Evolutionary conservation across 164 flowering plant genomes (phyloP).

Genomic region (Magnolia officinalis): DNA sequence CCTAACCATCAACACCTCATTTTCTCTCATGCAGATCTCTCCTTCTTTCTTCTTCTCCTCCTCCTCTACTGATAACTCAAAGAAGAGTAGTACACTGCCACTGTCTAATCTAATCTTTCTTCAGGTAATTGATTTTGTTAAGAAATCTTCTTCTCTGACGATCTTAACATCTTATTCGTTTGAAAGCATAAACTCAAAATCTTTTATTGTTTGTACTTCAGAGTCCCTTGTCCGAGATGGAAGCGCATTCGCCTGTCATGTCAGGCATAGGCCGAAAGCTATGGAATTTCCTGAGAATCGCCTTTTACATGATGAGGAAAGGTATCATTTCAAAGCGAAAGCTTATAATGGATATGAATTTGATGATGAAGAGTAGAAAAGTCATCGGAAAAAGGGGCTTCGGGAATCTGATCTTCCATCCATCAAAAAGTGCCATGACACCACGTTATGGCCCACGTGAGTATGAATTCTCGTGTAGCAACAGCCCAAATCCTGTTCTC

Average conservation of each 20-base stretch:
- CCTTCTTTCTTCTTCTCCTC: background rate
- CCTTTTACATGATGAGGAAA: slow-evolving; percentile 45
- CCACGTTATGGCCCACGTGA: slow-evolving; percentile 6
- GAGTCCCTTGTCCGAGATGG: slow-evolving; percentile 13
- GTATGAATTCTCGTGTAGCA: slow-evolving; percentile 50
- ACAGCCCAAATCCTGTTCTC: slow-evolving; percentile 52
- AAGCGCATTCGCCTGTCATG: slow-evolving; percentile 16
- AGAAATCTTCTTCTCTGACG: background rate
- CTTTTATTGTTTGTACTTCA: background rate
- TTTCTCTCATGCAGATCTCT: background rate
- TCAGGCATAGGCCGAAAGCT: slow-evolving; percentile 34
- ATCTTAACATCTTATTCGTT: slow-evolving; percentile 3
- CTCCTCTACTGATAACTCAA: no score
- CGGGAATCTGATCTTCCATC: slow-evolving; percentile 24
- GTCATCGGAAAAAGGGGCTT: slow-evolving; percentile 27
- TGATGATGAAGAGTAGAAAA: slow-evolving; percentile 47
- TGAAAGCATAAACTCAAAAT: background rate
- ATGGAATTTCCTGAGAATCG: slow-evolving; percentile 43
- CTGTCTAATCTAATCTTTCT: background rate
- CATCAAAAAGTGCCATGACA: slow-evolving; percentile 12
- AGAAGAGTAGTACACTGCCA: background rate
- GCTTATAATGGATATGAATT: slow-evolving; percentile 42
- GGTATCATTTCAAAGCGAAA: slow-evolving; percentile 41
- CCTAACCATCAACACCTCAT: background rate
- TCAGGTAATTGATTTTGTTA: no score